Percentiles rank a stretch among this genome's conserved stretches.
Conservation (phyloP, 1,139 yeast genomes). For the Taiozyma sp. region DNA sequence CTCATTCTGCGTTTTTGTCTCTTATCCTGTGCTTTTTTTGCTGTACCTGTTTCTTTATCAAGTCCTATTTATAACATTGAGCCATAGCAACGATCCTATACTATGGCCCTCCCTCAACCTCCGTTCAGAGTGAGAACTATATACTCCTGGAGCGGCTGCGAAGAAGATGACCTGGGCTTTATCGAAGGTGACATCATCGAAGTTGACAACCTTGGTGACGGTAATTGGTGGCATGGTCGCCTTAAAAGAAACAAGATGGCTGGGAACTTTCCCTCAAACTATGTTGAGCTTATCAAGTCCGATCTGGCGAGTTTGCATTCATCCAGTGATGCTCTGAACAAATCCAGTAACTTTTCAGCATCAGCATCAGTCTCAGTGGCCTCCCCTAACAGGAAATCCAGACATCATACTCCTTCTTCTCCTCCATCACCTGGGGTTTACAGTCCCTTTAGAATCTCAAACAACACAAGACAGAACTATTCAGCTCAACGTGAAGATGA, state of each 20-base stretch:
- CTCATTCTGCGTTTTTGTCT: neutral
- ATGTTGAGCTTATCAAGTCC: constrained; percentile 55
- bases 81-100: neutral
- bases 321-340: neutral
- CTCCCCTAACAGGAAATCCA: constrained; percentile 1
- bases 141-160: constrained; percentile 89
- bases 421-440: neutral
- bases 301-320: constrained; percentile 6
- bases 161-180: constrained; percentile 85
- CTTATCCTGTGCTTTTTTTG: neutral
- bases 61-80: neutral
- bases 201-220: constrained; percentile 74
- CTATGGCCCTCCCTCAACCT: constrained; percentile 25
- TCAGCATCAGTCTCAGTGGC: neutral
- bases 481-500: constrained; percentile 11
- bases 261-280: constrained; percentile 85
- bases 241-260: constrained; percentile 73
- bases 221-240: constrained; percentile 89
- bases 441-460: neutral
- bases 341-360: neutral
- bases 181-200: constrained; percentile 90
- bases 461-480: neutral
- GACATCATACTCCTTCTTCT: neutral
- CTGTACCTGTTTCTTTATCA: neutral
- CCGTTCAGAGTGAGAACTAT: constrained; percentile 76